Evolutionary conservation across 345 rosid genomes (phyloP).

Genomic region (Tarenaya hassleriana): DNA sequence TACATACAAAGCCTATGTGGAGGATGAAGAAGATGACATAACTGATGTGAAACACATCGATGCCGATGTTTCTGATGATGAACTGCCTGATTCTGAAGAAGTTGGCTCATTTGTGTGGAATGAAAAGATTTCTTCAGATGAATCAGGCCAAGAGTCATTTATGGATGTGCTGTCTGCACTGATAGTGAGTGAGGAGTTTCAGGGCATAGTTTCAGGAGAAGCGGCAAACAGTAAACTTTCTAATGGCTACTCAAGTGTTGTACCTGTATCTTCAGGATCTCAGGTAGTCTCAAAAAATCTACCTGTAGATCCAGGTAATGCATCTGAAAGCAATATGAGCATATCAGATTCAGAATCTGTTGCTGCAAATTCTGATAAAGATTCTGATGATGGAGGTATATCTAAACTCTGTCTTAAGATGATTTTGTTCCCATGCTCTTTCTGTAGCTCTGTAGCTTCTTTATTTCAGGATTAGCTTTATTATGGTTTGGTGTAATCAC

Average conservation of each 20-base stretch:
- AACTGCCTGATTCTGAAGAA: constrained; percentile 50
- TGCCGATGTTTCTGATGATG: constrained; percentile 55
- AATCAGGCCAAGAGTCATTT: constrained; percentile 57
- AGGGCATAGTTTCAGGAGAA: constrained; percentile 79
- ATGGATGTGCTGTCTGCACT: constrained; percentile 82
- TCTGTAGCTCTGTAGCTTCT: constrained; percentile 10
- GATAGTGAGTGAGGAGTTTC: constrained; percentile 80
- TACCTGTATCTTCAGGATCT: constrained; percentile 25
- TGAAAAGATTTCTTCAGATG: constrained; percentile 28
- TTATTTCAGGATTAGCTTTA: constrained; percentile 53
- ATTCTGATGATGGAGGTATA: constrained; percentile 15
- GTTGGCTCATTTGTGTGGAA: constrained; percentile 24
- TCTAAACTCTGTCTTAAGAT: not conserved
- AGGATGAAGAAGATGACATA: constrained; percentile 79
- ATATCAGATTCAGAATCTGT: not conserved
- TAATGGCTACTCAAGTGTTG: constrained; percentile 33
- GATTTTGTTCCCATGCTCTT: not conserved
- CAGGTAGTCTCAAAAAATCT: constrained; percentile 29
- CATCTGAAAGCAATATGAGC: not conserved
- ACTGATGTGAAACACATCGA: constrained; percentile 32
- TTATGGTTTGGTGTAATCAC: constrained; percentile 63
- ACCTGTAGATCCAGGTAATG: constrained; percentile 13
- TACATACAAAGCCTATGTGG: constrained; percentile 84
- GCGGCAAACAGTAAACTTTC: constrained; percentile 37
- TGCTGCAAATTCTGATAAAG: constrained; percentile 5